Base-by-base conservation (phyloP, 257 asterid species). In the Verbena officinalis region DNA sequence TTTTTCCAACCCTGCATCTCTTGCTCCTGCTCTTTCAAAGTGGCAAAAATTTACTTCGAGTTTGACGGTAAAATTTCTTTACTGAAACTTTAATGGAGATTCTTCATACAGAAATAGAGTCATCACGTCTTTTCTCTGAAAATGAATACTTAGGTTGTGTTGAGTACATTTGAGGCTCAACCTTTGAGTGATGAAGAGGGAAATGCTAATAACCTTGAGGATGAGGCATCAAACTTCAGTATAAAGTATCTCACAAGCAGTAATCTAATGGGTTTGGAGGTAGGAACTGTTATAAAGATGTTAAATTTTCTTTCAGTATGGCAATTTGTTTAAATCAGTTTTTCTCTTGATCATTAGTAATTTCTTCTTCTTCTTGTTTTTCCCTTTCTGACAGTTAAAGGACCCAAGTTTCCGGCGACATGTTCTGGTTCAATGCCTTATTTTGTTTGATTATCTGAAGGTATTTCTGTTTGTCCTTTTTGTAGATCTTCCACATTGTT, bases 341-440 rank as follows among this genome's bases (percentile, higher is more conserved):
- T 64, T 55, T 23, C 19, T 45, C 62, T 63, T 56, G 73, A 67
- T 64, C 44, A 10, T 31, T 58, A 67, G 30, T 44, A 56, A 55
- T 55, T 57, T 55, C 59, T 31, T 58, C 57, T 52, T 62, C 62
- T 45, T 27, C n/a, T n/a, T n/a, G n/a, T 27, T 60, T 30, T 69
- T 31, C 31, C 31, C 46, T 52, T 45, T 73, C 56, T 75, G 55
- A 53, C 95, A 93, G 99, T 75, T 93, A 55, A 93, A 90, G 76
- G 99, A 93, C 78, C 99, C 97, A 70, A 93, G 96, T 82, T 93
- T 93, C 70, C 91, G 99, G 45, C 91, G 99, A 58, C 99, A 93
- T 55, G 49, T 93, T 67, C 82, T 90, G 80, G 99, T 93, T 76
- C 97, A 93, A 52, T 86, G 99, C 81, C 96, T 93, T 68, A 90